These are phyloP conservation scores for Alnus rubra DNA, from an alignment of 306 rosid genomes.

Conservation along the genomic window DNA sequence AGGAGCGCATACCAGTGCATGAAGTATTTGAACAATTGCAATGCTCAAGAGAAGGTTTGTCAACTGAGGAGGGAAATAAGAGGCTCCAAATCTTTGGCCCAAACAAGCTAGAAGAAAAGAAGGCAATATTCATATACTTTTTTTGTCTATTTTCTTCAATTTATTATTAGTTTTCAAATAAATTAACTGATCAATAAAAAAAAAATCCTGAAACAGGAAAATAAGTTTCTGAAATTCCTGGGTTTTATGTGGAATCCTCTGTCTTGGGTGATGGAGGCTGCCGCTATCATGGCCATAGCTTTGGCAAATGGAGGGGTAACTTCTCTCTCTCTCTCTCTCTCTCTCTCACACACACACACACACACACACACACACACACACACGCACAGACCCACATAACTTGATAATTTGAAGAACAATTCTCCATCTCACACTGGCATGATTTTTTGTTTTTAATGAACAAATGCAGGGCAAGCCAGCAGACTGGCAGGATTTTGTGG, in stretches of 20 bases:
- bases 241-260: slow-evolving; percentile 99
- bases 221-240: slow-evolving; percentile 68
- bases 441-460: slow-evolving; percentile 6
- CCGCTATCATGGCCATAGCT: slow-evolving; percentile 92
- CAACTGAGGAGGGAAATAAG: slow-evolving; percentile 65
- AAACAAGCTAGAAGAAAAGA: slow-evolving; percentile 82
- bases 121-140: slow-evolving; percentile 34
- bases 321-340: background rate
- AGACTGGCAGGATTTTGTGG: slow-evolving; percentile 88
- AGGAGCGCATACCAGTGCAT: slow-evolving; percentile 79
- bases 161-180: background rate
- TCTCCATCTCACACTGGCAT: background rate
- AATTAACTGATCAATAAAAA: background rate
- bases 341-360: background rate
- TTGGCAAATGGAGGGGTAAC: slow-evolving; percentile 91
- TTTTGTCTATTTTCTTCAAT: background rate
- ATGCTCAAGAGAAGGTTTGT: slow-evolving; percentile 74
- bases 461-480: slow-evolving; percentile 69
- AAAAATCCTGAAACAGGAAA: slow-evolving; percentile 55
- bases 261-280: slow-evolving; percentile 93
- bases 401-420: background rate
- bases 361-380: background rate
- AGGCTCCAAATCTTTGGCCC: slow-evolving; percentile 76
- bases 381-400: background rate
- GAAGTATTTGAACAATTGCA: slow-evolving; percentile 80